Evolutionary conservation across 345 rosid species (phyloP).

Genomic region (Heritiera littoralis): DNA sequence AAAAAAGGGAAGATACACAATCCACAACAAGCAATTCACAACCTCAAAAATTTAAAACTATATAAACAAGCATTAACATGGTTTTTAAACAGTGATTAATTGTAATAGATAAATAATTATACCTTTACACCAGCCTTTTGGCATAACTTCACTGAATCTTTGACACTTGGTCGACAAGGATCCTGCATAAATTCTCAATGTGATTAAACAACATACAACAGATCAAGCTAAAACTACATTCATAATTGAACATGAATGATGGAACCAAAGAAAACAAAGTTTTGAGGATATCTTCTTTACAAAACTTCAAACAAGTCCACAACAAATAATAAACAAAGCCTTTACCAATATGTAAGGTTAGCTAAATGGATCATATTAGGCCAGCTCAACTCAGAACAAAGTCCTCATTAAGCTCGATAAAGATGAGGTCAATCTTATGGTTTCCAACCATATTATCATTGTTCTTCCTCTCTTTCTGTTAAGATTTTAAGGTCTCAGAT

Average conservation of each 20-base stretch:
- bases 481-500: no score
- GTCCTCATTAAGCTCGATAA: background rate
- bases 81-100: background rate
- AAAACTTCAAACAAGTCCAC: background rate
- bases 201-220: background rate
- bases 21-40: background rate
- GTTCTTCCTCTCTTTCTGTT: background rate
- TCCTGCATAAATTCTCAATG: slow-evolving; percentile 53
- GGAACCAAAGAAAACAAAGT: background rate
- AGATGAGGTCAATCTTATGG: background rate
- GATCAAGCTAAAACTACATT: slow-evolving; percentile 3
- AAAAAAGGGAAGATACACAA: background rate
- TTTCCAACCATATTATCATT: background rate
- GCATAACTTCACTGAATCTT: slow-evolving; percentile 72
- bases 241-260: background rate
- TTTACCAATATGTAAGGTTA: background rate
- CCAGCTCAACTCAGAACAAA: background rate
- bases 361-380: background rate
- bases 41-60: background rate
- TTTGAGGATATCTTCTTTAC: background rate
- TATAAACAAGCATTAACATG: background rate
- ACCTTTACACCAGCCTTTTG: slow-evolving; percentile 95
- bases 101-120: slow-evolving; percentile 5
- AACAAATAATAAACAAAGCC: background rate
- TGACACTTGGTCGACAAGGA: slow-evolving; percentile 91